Conservation (phyloP, 768 basidiomycete species). For the Lyophyllum semitale region DNA sequence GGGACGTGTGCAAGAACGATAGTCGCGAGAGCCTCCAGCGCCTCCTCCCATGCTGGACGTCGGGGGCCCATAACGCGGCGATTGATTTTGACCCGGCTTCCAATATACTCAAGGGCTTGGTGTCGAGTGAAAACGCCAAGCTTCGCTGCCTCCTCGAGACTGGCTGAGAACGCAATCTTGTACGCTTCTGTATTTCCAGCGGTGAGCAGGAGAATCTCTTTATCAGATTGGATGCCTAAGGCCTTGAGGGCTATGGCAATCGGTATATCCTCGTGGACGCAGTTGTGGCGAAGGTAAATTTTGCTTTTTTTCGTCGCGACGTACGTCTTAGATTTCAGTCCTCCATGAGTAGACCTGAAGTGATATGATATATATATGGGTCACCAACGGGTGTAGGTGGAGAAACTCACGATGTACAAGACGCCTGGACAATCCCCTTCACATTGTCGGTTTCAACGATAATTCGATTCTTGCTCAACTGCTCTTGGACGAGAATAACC, state of each 20-base stretch:
- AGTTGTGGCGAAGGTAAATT: constrained; percentile 97
- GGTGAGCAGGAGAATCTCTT: constrained; percentile 93
- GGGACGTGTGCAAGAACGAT: constrained; percentile 97
- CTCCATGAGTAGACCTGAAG: constrained; percentile 74
- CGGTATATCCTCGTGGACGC: constrained; percentile 94
- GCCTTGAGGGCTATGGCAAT: constrained; percentile 97
- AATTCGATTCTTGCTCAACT: constrained; percentile 97
- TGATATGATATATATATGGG: neutral
- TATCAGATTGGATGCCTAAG: constrained; percentile 94
- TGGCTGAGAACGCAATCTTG: constrained; percentile 83
- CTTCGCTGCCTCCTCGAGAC: constrained; percentile 92
- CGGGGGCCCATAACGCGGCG: constrained; percentile 78
- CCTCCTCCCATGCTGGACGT: constrained; percentile 91
- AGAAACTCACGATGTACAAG: constrained; percentile 86
- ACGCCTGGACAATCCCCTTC: constrained; percentile 91
- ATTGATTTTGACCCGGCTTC: constrained; percentile 88
- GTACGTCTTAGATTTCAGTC: constrained; percentile 95
- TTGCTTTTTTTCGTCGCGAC: constrained; percentile 93
- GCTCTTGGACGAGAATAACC: constrained; percentile 98
- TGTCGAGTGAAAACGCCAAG: constrained; percentile 89
- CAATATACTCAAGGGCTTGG: constrained; percentile 95
- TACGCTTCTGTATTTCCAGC: constrained; percentile 91
- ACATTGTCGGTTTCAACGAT: constrained; percentile 93
- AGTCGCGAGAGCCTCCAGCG: constrained; percentile 93
- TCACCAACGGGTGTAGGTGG: neutral